Base-by-base conservation (phyloP, 805 yeast species). In the Tetrapisispora nanseiensis region DNA sequence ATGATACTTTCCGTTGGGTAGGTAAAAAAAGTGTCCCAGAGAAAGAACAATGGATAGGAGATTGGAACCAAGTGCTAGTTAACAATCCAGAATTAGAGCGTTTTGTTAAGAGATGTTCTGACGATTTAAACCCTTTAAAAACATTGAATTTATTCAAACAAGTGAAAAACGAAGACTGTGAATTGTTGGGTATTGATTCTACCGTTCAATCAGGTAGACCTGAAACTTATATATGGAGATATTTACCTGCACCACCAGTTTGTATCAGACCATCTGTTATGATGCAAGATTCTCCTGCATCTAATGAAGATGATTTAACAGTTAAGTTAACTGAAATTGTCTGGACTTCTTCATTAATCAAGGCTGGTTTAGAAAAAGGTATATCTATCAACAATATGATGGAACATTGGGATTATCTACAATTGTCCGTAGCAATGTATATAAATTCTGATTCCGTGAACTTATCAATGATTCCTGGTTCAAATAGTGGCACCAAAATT, bases 391-490 rank as follows among this genome's bases (percentile, higher is more conserved):
- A 86, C 50, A 86, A 86, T 55, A 71, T 92, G 65, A 89, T 92
- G 96, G 97, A 90, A 57, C 98, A 92, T 58, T 92, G 99, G 99
- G 99, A 92, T 58, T 92, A 86, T 59, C 67, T 92, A 50, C 99
- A 92, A 65, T 71, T 92, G 40, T 84, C 95, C 1, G 89, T 92
- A 37, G 99, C 98, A 18, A 85, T 92, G 86, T 92, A 92, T 61
- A 92, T 92, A 55, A 92, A 92, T 62, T 86, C 96, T 1, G 99
- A 92, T 64, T 82, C 95, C 24, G 92, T 89, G 13, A 78, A 81
- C 43, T 87, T 89, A 12, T 78, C 87, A 5, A 71, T 80, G 61
- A 61, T 80, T 48, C 95, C 95, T 2, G 82, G 84, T 22, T 75
- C 76, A 4, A 54, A 51, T 38, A 68, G 70, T 48, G 74, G 73